Conservation (phyloP, 495 filamentous ascomycete genomes). For the Penicillium lividum region DNA sequence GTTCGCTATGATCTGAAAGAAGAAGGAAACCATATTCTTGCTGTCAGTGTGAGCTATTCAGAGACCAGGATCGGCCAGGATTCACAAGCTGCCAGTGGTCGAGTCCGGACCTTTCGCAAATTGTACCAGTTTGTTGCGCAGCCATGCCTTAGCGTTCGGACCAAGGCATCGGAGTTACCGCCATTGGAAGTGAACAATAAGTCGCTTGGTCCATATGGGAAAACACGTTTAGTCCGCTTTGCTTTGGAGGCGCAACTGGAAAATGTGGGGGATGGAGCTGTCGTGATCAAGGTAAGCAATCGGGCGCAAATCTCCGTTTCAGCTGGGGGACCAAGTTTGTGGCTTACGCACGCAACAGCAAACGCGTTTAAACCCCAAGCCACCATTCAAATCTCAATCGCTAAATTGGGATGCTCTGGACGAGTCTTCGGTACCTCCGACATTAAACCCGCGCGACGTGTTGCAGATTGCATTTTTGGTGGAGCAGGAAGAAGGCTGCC, state of each 20-base stretch:
- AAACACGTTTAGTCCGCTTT: slow-evolving; percentile 46
- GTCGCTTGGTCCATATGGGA: slow-evolving; percentile 47
- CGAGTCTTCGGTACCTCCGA: slow-evolving; percentile 48
- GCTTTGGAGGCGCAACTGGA: slow-evolving; percentile 92
- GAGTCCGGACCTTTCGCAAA: slow-evolving; percentile 87
- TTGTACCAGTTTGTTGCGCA: slow-evolving; percentile 96
- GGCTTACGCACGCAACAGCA: slow-evolving; percentile 34
- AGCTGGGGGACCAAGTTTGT: not conserved
- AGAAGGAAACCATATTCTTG: slow-evolving; percentile 89
- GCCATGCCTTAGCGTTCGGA: slow-evolving; percentile 83
- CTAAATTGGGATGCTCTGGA: slow-evolving; percentile 57
- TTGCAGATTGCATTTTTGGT: slow-evolving; percentile 90
- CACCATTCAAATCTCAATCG: slow-evolving; percentile 57
- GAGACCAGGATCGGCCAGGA: slow-evolving; percentile 56
- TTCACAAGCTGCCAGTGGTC: slow-evolving; percentile 62
- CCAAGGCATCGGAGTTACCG: slow-evolving; percentile 71
- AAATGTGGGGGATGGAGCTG: slow-evolving; percentile 68
- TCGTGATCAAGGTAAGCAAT: slow-evolving; percentile 42
- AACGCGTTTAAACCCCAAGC: slow-evolving; percentile 53
- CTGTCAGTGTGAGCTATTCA: slow-evolving; percentile 92
- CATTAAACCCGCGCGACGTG: slow-evolving; percentile 81
- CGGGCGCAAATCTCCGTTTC: not conserved
- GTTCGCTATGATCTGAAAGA: slow-evolving; percentile 87
- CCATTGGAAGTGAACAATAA: slow-evolving; percentile 46
- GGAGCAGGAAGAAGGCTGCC: slow-evolving; percentile 59